Evolutionary conservation across 2,329 filamentous ascomycete species (phyloP).

Genomic region (Aspergillus sp.): DNA sequence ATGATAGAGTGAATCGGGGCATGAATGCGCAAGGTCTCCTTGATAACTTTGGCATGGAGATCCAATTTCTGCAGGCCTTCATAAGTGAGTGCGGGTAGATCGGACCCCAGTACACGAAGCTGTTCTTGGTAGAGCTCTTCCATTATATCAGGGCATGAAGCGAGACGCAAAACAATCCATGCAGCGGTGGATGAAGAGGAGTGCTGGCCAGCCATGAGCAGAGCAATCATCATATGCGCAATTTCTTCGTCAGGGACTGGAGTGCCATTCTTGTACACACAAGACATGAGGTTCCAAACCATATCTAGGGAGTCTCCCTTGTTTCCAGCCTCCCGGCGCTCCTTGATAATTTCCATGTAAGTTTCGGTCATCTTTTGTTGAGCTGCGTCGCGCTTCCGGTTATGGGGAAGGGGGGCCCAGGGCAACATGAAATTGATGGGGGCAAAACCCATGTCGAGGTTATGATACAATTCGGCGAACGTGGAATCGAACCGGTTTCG

Average conservation of each 20-base stretch:
- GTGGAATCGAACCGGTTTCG: constrained; percentile 76
- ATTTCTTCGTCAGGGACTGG: constrained; percentile 79
- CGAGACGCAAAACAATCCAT: constrained; percentile 82
- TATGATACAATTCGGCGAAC: constrained; percentile 80
- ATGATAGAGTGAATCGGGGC: constrained; percentile 94
- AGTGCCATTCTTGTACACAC: constrained; percentile 78
- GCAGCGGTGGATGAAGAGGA: constrained; percentile 80
- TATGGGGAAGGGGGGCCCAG: constrained; percentile 86
- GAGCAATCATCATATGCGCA: constrained; percentile 90
- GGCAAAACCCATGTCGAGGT: constrained; percentile 86
- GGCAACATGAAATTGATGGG: constrained; percentile 88
- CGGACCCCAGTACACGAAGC: constrained; percentile 66
- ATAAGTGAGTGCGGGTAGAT: constrained; percentile 72
- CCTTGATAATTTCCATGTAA: constrained; percentile 78
- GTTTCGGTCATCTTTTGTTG: constrained; percentile 77
- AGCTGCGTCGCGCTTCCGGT: constrained; percentile 75
- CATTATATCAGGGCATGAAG: constrained; percentile 73
- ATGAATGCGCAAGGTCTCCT: constrained; percentile 88
- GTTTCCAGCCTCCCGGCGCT: constrained; percentile 59
- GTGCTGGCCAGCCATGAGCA: constrained; percentile 90
- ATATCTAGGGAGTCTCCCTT: constrained; percentile 67
- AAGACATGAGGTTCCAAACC: constrained; percentile 87
- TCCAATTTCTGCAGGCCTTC: constrained; percentile 77
- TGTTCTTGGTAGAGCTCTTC: constrained; percentile 86
- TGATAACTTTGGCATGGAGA: constrained; percentile 80